A percentile compares a stretch with the other conserved stretches of the same genome.
These are phyloP conservation scores for Fraxinus greggii DNA, from an alignment of 305 asterid genomes.

Conservation along the genomic window DNA sequence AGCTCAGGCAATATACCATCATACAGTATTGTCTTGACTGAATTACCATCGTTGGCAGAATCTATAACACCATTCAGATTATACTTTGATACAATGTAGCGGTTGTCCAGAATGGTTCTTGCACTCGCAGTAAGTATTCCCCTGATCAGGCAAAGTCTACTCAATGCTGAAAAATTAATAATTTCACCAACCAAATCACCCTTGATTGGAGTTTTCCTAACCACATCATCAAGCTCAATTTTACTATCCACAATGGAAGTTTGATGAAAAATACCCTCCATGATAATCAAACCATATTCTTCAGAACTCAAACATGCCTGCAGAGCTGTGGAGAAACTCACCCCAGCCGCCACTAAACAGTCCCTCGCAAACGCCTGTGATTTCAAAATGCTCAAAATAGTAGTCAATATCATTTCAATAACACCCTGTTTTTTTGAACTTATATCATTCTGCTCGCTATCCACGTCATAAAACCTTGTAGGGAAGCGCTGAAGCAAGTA, in stretches of 20 bases:
- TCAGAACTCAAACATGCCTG: conserved; percentile 64
- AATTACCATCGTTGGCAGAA: conserved; percentile 25
- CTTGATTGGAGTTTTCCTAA: conserved; percentile 46
- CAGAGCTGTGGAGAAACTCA: conserved; percentile 76
- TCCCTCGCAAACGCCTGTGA: conserved; percentile 86
- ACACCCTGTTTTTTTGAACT: conserved; percentile 29
- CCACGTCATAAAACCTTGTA: conserved; percentile 32
- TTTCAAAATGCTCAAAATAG: conserved; percentile 60
- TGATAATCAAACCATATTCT: conserved; percentile 72
- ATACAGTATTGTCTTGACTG: conserved; percentile 64
- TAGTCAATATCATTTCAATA: conserved; percentile 45
- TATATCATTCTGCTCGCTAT: conserved; percentile 21
- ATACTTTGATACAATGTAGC: conserved; percentile 38
- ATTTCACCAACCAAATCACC: conserved; percentile 64
- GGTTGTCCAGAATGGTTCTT: conserved; percentile 63
- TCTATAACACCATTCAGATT: conserved; percentile 26
- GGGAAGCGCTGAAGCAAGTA: conserved; percentile 94
- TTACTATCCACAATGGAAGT: conserved; percentile 29
- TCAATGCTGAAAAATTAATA: conserved; percentile 48
- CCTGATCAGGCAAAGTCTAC: conserved; percentile 89
- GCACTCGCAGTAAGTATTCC: conserved; percentile 88
- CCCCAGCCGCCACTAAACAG: conserved; percentile 95
- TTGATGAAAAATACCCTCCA: conserved; percentile 65
- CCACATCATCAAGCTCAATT: conserved; percentile 35
- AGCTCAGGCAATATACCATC: conserved; percentile 92